Evolutionary conservation across 352 stramenopile species (phyloP).

Genomic region (Phytophthora tentaculata): DNA sequence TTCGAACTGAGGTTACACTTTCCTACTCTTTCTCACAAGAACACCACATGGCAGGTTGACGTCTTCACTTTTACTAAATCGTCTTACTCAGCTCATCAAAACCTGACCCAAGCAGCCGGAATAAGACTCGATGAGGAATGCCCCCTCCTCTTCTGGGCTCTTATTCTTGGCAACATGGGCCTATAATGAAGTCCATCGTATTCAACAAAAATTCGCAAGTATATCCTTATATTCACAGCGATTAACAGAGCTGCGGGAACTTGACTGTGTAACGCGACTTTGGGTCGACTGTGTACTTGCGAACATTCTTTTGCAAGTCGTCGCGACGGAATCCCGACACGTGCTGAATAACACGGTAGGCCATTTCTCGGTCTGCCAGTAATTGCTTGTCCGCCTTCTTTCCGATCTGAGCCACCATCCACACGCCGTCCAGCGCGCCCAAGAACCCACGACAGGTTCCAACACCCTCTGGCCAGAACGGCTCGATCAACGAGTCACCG

Average conservation of each 20-base stretch:
- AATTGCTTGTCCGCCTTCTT: conserved; percentile 76
- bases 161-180: neutral
- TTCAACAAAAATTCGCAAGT: too few relatives aligned
- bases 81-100: neutral
- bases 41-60: conserved; percentile 12
- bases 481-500: conserved; percentile 83
- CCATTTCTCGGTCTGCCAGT: conserved; percentile 76
- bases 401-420: conserved; percentile 79
- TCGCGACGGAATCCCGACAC: conserved; percentile 77
- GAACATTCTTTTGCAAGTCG: conserved; percentile 83
- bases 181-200: neutral
- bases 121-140: conserved; percentile 22
- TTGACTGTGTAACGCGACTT: conserved; percentile 81
- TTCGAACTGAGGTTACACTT: conserved; percentile 21
- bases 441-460: conserved; percentile 86
- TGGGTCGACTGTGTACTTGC: conserved; percentile 83
- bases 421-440: conserved; percentile 74
- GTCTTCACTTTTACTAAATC: neutral
- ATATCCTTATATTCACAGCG: conserved; percentile 31
- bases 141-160: neutral
- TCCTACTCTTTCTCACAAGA: neutral
- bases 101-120: conserved; percentile 3
- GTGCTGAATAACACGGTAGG: conserved; percentile 78
- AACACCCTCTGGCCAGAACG: conserved; percentile 87
- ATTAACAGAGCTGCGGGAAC: conserved; percentile 63